Conservation (phyloP, 148 eudicot genomes). For the Chenopodium berlandieri region DNA sequence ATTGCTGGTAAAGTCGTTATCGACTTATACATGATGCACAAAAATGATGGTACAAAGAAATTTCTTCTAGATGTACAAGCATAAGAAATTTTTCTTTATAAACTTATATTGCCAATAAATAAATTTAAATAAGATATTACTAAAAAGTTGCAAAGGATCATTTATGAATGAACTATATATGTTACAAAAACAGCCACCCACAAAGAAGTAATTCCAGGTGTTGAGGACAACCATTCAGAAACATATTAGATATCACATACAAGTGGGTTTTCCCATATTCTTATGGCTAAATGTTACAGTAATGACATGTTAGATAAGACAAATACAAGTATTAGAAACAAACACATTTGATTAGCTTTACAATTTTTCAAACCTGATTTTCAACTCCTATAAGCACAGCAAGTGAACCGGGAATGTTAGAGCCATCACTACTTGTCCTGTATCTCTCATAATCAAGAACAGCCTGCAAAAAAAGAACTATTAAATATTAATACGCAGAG, state of each 20-base stretch:
- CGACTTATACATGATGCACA: background rate
- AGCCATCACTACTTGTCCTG: conserved; percentile 32
- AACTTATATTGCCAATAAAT: background rate
- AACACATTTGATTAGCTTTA: background rate
- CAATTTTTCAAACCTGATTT: conserved; percentile 33
- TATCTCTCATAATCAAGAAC: conserved; percentile 49
- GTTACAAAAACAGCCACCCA: too few relatives aligned
- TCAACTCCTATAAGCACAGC: conserved; percentile 32
- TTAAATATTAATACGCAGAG: background rate
- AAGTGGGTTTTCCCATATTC: background rate
- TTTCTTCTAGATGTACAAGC: background rate
- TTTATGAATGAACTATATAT: background rate
- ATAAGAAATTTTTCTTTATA: background rate
- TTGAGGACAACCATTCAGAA: background rate
- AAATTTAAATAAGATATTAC: background rate
- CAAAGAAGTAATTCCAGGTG: background rate
- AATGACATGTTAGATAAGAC: background rate
- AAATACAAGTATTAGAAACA: background rate
- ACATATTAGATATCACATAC: background rate
- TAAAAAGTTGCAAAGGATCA: background rate
- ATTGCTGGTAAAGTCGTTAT: background rate
- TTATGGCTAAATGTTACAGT: background rate
- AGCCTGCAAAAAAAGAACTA: conserved; percentile 35
- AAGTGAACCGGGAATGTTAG: conserved; percentile 33
- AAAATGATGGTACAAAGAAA: background rate